These are phyloP conservation scores for Sphenostylis stenocarpa DNA, from an alignment of 306 rosid genomes.

Conservation along the genomic window DNA sequence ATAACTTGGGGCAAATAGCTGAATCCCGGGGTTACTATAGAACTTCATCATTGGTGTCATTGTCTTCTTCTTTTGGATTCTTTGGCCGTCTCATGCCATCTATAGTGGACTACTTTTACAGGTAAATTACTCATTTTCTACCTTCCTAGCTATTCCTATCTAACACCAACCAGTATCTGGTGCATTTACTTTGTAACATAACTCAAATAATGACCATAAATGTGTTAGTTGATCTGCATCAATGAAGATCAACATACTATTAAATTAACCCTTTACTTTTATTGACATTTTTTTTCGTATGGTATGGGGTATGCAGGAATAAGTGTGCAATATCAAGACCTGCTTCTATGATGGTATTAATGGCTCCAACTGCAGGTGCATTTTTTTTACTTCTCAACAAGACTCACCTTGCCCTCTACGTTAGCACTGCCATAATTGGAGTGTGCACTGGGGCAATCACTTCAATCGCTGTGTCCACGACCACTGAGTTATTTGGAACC, in stretches of 20 bases:
- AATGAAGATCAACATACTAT: not conserved
- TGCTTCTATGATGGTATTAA: slow-evolving; percentile 46
- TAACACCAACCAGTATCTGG: not conserved
- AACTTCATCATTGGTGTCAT: slow-evolving; percentile 64
- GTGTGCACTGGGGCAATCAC: slow-evolving; percentile 77
- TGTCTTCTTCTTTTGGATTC: slow-evolving; percentile 83
- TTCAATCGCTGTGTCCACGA: slow-evolving; percentile 63
- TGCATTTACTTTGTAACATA: slow-evolving; percentile 20
- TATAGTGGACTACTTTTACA: slow-evolving; percentile 52
- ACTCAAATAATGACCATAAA: not conserved
- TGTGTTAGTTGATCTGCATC: slow-evolving; percentile 36
- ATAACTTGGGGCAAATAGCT: slow-evolving; percentile 84
- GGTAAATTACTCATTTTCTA: slow-evolving; percentile 39
- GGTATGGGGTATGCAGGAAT: slow-evolving; percentile 37
- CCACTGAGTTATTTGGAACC: slow-evolving; percentile 66
- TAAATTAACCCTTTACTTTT: not conserved
- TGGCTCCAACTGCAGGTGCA: slow-evolving; percentile 54
- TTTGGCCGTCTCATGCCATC: slow-evolving; percentile 87
- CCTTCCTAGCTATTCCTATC: not conserved
- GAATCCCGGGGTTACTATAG: slow-evolving; percentile 64
- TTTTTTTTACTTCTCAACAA: slow-evolving; percentile 58
- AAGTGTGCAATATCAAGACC: slow-evolving; percentile 52
- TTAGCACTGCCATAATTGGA: slow-evolving; percentile 66
- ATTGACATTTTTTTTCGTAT: not conserved
- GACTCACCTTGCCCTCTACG: slow-evolving; percentile 37